Conservation (phyloP, 306 rosid species). For the Castanea crenata region DNA sequence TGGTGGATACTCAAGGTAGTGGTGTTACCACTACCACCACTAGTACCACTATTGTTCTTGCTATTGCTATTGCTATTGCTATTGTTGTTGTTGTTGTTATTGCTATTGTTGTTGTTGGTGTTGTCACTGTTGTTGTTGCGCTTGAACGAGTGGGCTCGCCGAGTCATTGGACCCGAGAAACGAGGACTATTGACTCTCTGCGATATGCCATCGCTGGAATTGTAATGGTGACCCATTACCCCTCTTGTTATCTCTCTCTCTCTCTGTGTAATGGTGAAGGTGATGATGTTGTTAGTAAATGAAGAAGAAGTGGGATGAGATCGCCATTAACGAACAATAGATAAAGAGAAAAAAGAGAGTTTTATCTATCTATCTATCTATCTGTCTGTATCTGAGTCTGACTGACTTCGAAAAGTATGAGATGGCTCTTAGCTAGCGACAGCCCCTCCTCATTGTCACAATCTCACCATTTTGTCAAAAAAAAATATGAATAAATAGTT, state of each 20-base stretch:
- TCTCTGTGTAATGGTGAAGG: slow-evolving; percentile 24
- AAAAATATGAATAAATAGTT: too few species aligned
- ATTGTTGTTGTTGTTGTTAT: not conserved
- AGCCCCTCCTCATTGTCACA: too few species aligned
- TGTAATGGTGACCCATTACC: slow-evolving; percentile 55
- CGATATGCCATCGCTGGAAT: slow-evolving; percentile 68
- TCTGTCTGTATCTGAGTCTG: too few species aligned
- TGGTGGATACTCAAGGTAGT: slow-evolving; percentile 38
- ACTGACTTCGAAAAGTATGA: too few species aligned
- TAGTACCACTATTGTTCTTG: not conserved
- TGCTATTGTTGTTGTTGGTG: not conserved
- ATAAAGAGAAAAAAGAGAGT: not conserved
- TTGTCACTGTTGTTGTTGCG: slow-evolving; percentile 36
- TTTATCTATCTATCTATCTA: not conserved
- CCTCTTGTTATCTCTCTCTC: not conserved
- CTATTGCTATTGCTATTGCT: slow-evolving; percentile 2
- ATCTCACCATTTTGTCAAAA: too few species aligned
- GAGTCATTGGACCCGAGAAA: slow-evolving; percentile 91
- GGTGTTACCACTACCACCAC: slow-evolving; percentile 8
- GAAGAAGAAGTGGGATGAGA: slow-evolving; percentile 38
- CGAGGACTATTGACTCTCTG: slow-evolving; percentile 92
- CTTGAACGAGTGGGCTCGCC: slow-evolving; percentile 94
- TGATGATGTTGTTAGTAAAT: slow-evolving; percentile 18
- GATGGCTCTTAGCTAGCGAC: too few species aligned
- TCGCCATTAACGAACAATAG: slow-evolving; percentile 33